phyloP scores from a whole-genome alignment of 352 stramenopile genomes.

The Phytophthora meadii region DNA sequence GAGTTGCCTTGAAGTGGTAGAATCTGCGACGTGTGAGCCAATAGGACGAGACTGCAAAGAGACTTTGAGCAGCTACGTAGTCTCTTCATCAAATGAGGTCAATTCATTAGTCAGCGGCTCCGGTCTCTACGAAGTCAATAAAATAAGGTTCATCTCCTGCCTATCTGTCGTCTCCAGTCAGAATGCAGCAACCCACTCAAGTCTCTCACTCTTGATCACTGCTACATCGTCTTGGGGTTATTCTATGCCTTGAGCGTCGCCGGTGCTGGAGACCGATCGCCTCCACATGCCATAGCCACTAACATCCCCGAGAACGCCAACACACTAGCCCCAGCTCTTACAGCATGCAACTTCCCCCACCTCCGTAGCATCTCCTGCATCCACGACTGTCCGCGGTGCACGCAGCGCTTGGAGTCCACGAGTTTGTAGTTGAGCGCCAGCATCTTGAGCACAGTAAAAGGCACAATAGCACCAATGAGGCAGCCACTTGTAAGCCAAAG shows the following conservation, averaged over 20 bases:
- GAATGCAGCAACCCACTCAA: neutral
- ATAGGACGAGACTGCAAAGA: too few relatives aligned
- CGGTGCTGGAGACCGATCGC: constrained; percentile 28
- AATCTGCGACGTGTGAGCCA: constrained; percentile 36
- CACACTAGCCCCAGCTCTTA: constrained; percentile 60
- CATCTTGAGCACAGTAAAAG: constrained; percentile 77
- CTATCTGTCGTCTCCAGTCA: constrained; percentile 13
- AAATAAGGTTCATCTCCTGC: constrained; percentile 29
- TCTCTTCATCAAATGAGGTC: constrained; percentile 10
- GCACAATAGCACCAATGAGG: constrained; percentile 63
- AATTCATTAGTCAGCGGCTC: constrained; percentile 24
- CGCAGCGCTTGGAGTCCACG: constrained; percentile 53
- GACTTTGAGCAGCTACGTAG: neutral
- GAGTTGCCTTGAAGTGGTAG: constrained; percentile 19
- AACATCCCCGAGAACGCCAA: constrained; percentile 70
- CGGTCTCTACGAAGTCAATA: constrained; percentile 31
- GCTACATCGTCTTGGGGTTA: neutral
- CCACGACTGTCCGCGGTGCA: constrained; percentile 48
- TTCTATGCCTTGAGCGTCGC: constrained; percentile 11
- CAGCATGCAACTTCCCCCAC: constrained; percentile 64
- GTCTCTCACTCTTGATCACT: neutral
- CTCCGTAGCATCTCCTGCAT: constrained; percentile 59
- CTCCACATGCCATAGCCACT: constrained; percentile 57
- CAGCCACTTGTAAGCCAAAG: constrained; percentile 68
- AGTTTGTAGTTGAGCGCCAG: constrained; percentile 69